Evolutionary conservation across 306 rosid genomes (phyloP), one percentile per base, ranked within the genome.

Genomic region (Astragalus glycyphyllos): DNA sequence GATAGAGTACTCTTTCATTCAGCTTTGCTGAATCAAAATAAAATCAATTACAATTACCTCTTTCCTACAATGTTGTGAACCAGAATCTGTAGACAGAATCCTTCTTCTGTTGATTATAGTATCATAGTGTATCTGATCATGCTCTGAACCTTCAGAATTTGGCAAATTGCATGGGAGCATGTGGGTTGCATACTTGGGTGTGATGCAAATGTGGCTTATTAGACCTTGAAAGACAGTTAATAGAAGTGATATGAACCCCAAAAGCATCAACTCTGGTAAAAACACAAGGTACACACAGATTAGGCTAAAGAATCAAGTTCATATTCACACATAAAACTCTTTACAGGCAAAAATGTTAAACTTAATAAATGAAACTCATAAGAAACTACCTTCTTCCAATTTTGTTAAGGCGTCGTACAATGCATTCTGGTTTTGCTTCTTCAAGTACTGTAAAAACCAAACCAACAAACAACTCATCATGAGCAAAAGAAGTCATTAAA

Each of bases 131-230:
- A 80, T 77, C 68, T 14, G 75, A 37, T 74, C 16, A 77, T 80
- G 87, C 8, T 42, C 78, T 11, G 74, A 74, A 60, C 76, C 83
- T 29, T 34, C 69, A 23, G 63, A 7, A 48, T 54, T 38, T 26
- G 77, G 44, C 59, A 73, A 81, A 84, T 90, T 94, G 90, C 98
- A 94, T 45, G 98, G 98, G 73, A 90, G 90, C 97, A 94, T 90
- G 80, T 75, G 48, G 44, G 63, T 34, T 75, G 84, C 83, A 48
- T 85, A 68, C 59, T 81, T 56, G 15, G 80, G 50, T 14, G 90
- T 76, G 46, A 94, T 89, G 81, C 98, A 90, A 42, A 90, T 66
- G 14, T 73, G 71, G 67, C 92, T 86, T 83, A 94, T 80, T 15
- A 74, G n/a, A 37, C 64, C 59, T 87, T 94, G 98, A 62, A 68